A percentile compares a stretch with the other conserved stretches of the same genome.
Conservation (phyloP, 768 basidiomycete genomes). For the Tubosaeta sp. region DNA sequence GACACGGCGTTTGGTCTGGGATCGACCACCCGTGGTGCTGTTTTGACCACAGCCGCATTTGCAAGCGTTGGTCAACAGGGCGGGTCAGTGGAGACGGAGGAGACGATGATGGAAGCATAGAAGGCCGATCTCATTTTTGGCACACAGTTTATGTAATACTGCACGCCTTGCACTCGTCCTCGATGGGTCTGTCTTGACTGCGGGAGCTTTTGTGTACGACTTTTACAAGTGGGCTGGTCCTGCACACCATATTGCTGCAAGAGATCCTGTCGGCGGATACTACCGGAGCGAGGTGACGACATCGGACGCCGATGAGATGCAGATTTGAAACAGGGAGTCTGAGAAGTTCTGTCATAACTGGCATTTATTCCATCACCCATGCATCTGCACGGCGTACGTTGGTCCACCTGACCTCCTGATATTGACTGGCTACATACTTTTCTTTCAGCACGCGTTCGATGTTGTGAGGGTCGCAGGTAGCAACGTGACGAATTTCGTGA, state of each 20-base stretch:
- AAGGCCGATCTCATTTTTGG: too few relatives aligned
- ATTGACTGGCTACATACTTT: background rate
- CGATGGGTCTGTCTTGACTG: too few relatives aligned
- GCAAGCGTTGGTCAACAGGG: background rate
- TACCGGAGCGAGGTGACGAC: too few relatives aligned
- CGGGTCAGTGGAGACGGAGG: background rate
- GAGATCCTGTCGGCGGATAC: too few relatives aligned
- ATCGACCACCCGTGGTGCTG: background rate
- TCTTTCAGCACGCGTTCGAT: conserved; percentile 27
- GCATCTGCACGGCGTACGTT: conserved; percentile 35
- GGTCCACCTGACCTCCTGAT: background rate
- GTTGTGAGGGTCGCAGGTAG: conserved; percentile 30
- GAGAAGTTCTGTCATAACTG: too few relatives aligned
- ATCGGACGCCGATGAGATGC: too few relatives aligned
- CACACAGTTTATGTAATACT: too few relatives aligned
- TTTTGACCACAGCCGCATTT: background rate
- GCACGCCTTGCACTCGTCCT: too few relatives aligned
- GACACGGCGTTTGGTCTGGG: background rate
- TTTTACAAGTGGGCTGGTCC: too few relatives aligned
- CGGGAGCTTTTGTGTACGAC: too few relatives aligned
- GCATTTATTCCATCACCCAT: conserved; percentile 3
- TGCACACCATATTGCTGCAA: too few relatives aligned
- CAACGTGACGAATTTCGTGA: conserved; percentile 27
- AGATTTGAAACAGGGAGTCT: too few relatives aligned
- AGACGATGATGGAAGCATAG: background rate